Evolutionary conservation across 495 filamentous ascomycete genomes (phyloP), one percentile per base, ranked within the genome.

Genomic region (Neurospora sp.): DNA sequence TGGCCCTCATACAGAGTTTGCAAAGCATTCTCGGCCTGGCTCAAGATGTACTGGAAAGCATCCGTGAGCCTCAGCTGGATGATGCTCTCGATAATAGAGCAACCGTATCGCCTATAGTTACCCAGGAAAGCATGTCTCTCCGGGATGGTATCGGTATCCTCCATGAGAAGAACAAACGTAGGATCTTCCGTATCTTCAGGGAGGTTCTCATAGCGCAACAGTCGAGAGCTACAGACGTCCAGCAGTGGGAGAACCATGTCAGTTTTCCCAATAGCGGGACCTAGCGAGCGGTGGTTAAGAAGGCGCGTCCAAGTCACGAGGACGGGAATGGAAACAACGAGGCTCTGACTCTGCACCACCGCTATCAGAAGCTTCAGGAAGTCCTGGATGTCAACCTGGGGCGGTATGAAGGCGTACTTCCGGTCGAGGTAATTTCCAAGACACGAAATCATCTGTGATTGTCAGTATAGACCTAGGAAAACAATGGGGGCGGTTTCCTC

Each of bases 41-140:
- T 84, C 41, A 98, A 86, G 59, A 98, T 96, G 80, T 97, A 92
- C 69, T 89, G 87, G 75, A 98, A 90, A 1, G 94, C 94, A 73
- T 98, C 96, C 48, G 91, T 87, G 14, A 94, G 90, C 74, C 91
- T 88, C 73, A 91, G 89, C 66, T 91, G 86, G 20, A 94, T 92
- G 70, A 98, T 92, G 39, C 85, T 86, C 81, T 98, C 94, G 69
- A 98, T 92, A 6, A 97, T 89, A 40, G 90, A 89, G 12, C 89
- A 88, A 79, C 94, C 96, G 76, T 96, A 98, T 69, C 96, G 89
- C 31, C 94, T 86, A 79, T 98, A 99, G 77, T 98, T 98, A 1
- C 96, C 95, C n/a, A 98, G 87, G 79, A 99, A 99, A 14, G 94
- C 93, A 83, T 99, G 96, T 35, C 92, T 87, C 80, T 99, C 96